Conservation (phyloP, 139 green algal species). For the Volvox africanus region DNA sequence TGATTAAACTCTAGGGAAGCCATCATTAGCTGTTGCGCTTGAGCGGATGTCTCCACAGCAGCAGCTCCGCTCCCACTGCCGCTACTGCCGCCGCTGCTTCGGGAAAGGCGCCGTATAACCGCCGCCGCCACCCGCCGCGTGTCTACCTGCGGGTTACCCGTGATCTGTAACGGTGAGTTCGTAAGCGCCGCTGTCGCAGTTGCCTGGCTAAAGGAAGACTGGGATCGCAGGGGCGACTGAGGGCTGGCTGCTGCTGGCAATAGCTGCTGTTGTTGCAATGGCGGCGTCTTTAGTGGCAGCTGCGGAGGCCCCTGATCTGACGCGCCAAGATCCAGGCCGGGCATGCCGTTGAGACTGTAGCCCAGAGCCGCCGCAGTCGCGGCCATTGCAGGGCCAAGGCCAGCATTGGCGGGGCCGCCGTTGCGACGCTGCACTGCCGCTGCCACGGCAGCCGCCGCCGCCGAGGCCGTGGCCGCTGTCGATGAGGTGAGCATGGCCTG, state of each 20-base stretch:
- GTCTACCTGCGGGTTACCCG: neutral
- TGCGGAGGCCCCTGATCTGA: neutral
- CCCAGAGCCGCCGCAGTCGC: neutral
- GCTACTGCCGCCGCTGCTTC: neutral
- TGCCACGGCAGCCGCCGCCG: neutral
- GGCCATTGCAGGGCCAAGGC: no score
- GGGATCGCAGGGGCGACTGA: neutral
- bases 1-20: no score
- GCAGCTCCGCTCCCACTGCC: neutral
- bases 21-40: no score
- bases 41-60: neutral
- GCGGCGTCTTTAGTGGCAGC: neutral
- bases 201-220: no score
- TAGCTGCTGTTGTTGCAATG: no score
- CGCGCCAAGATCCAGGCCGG: neutral
- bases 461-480: neutral
- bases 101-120: conserved; percentile 4
- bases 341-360: neutral
- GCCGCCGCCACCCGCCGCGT: neutral
- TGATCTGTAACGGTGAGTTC: conserved; percentile 10
- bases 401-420: neutral
- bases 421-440: neutral
- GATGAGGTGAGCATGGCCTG: conserved; percentile 5
- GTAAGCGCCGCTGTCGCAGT: neutral
- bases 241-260: neutral